Evolutionary conservation across 495 filamentous ascomycete species (phyloP).

Genomic region (Penicillium nucicola): DNA sequence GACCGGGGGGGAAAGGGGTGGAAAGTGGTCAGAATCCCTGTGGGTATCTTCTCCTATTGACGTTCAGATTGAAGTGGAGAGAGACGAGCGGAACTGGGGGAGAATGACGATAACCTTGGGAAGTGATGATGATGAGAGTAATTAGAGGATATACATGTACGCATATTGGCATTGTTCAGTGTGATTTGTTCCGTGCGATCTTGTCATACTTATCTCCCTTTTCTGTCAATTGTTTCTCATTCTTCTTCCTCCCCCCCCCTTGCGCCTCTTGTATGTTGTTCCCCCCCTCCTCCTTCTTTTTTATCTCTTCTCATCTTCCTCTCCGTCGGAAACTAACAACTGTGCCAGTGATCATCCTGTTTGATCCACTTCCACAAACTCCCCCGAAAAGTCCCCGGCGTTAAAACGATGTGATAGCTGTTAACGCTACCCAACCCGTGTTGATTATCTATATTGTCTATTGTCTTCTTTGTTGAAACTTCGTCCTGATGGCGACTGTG

Average conservation of each 20-base stretch:
- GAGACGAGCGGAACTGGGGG: conserved; percentile 11
- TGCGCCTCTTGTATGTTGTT: neutral
- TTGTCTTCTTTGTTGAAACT: neutral
- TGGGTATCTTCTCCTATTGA: neutral
- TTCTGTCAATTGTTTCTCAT: conserved; percentile 4
- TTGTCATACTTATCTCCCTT: conserved; percentile 9
- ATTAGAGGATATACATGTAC: too few relatives aligned
- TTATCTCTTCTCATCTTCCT: neutral
- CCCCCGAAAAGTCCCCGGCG: too few relatives aligned
- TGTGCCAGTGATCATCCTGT: too few relatives aligned
- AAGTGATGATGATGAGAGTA: conserved; percentile 23
- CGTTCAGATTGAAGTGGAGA: conserved; percentile 2
- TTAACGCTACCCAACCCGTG: neutral
- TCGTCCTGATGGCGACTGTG: conserved; percentile 46
- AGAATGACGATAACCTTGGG: conserved; percentile 11
- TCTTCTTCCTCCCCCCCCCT: neutral
- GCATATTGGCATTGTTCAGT: neutral
- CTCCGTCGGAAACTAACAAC: neutral
- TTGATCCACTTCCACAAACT: too few relatives aligned
- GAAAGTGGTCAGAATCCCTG: conserved; percentile 10
- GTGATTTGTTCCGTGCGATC: neutral
- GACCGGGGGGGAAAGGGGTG: neutral
- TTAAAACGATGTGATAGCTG: conserved; percentile 3
- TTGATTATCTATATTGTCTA: too few relatives aligned
- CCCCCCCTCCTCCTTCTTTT: neutral